Conservation (phyloP, 768 basidiomycete genomes). For the Phanerodontia chrysosporium region DNA sequence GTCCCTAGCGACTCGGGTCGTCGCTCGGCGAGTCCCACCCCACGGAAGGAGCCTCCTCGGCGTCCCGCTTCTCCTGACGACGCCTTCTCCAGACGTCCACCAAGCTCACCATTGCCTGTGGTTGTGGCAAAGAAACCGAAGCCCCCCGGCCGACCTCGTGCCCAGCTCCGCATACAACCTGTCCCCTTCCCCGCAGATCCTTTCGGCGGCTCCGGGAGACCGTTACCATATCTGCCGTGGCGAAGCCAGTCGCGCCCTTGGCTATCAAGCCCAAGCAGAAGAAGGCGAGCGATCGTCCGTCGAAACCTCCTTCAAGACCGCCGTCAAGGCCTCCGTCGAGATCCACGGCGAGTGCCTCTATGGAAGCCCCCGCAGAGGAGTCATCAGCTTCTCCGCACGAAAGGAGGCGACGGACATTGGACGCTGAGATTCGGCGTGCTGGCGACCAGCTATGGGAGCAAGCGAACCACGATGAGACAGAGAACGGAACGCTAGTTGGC, state of each 20-base stretch:
- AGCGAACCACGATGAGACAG: constrained; percentile 34
- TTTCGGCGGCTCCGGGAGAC: not conserved
- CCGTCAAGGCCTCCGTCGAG: not conserved
- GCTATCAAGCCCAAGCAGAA: not conserved
- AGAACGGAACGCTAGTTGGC: constrained; percentile 48
- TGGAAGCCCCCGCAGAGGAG: not conserved
- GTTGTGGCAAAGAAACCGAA: constrained; percentile 49
- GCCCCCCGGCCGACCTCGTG: constrained; percentile 38
- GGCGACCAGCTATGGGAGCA: constrained; percentile 28
- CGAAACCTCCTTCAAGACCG: not conserved
- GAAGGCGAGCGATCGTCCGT: not conserved
- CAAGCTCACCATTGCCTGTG: constrained; percentile 59
- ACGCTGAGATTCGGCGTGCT: constrained; percentile 59
- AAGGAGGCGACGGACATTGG: constrained; percentile 50
- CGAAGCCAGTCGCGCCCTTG: not conserved
- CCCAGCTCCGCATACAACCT: constrained; percentile 26
- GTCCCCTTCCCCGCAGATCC: not conserved
- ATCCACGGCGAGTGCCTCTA: not conserved
- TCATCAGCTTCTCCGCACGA: not conserved
- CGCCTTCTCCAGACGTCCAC: constrained; percentile 42
- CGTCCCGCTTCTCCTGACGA: not conserved
- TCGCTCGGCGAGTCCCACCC: not conserved
- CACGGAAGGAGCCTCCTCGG: not conserved
- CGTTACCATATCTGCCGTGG: not conserved
- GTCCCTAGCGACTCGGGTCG: not conserved